These are phyloP conservation scores for Phytophthora nicotianae DNA, from an alignment of 352 stramenopile species.

Conservation along the genomic window DNA sequence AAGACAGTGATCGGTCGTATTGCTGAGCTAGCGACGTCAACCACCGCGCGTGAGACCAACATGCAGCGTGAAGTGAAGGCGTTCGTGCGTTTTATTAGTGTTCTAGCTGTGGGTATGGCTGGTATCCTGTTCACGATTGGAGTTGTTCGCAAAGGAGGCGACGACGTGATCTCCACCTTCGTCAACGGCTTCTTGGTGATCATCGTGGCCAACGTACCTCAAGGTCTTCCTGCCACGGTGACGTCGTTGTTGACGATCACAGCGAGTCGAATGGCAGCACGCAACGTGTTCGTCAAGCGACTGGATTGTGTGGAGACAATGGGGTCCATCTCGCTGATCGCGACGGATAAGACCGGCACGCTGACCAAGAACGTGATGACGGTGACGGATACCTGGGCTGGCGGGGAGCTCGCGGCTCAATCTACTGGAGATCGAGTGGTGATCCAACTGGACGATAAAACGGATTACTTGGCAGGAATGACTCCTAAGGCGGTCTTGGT, in stretches of 20 bases:
- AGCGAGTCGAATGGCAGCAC: conserved; percentile 70
- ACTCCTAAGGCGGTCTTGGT: conserved; percentile 40
- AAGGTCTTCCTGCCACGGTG: conserved; percentile 90
- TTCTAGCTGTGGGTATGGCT: conserved; percentile 42
- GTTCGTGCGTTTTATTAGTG: conserved; percentile 53
- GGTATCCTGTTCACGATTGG: conserved; percentile 40
- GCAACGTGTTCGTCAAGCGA: conserved; percentile 90
- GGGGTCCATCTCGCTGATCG: conserved; percentile 88
- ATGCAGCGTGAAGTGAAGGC: conserved; percentile 53
- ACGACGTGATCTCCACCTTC: conserved; percentile 46
- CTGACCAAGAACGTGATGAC: conserved; percentile 85
- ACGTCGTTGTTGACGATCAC: conserved; percentile 91
- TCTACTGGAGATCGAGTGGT: conserved; percentile 25
- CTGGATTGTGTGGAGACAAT: conserved; percentile 91
- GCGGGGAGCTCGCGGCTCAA: conserved; percentile 39
- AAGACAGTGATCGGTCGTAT: conserved; percentile 64
- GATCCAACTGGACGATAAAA: conserved; percentile 40
- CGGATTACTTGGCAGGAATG: conserved; percentile 32
- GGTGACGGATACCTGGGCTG: conserved; percentile 51
- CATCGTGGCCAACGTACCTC: conserved; percentile 74
- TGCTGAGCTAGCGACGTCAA: conserved; percentile 46
- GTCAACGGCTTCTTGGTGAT: conserved; percentile 58
- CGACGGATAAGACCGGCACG: conserved; percentile 93
- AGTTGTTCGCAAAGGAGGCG: conserved; percentile 37
- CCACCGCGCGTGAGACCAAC: conserved; percentile 36